Base-by-base conservation (phyloP, 2,329 filamentous ascomycete species). In the Cordyceps javanica region DNA sequence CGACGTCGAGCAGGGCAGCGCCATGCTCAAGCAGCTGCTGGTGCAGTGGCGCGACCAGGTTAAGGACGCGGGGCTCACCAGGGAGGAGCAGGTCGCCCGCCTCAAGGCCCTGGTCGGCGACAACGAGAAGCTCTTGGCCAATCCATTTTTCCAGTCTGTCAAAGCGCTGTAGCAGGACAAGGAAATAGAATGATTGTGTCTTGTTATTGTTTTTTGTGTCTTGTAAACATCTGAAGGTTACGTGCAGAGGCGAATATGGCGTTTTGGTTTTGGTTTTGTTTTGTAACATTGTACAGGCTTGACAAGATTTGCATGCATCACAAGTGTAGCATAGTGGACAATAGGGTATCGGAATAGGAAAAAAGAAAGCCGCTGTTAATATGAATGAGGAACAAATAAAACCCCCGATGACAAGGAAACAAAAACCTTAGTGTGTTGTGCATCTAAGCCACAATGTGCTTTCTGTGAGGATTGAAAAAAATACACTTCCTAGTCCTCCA, bases 1-100 rank as follows among this genome's bases (percentile, higher is more conserved):
- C 62, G 91, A 99, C 64, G 89, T 97, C 0, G 91, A 96, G 65
- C 85, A 93, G 69, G 94, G 94, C 8, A 96, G 89, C 69, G 82
- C 82, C 25, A 75, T 96, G 73, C 78, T 99, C 50, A 97, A 97
- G 75, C 82, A 87, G 48, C 80, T 97, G 68, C 74, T 99, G 59
- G 74, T 88, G 41, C 82, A 85, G 69, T 99, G 94, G 94, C 97
- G 96, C 77, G 80, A 83, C 54, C 87, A 93, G 69, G 82, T 85
- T 11, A 75, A 82, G 59, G 79, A 72, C 1, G 70, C 76, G 4
- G 55, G 30, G 26, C 76, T 91, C 77, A 85, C 76, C 58, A 85
- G 85, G 64, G 86, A 89, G 63, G 86, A 95, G 69, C 92, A 94
- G 77, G 83, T 93, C 8, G 78, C 81, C 61, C 82, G 85, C 64